Evolutionary conservation across 371 early-diverging fungal species (phyloP), one percentile per base, ranked within the genome.

Genomic region (Mucor racemosus): DNA sequence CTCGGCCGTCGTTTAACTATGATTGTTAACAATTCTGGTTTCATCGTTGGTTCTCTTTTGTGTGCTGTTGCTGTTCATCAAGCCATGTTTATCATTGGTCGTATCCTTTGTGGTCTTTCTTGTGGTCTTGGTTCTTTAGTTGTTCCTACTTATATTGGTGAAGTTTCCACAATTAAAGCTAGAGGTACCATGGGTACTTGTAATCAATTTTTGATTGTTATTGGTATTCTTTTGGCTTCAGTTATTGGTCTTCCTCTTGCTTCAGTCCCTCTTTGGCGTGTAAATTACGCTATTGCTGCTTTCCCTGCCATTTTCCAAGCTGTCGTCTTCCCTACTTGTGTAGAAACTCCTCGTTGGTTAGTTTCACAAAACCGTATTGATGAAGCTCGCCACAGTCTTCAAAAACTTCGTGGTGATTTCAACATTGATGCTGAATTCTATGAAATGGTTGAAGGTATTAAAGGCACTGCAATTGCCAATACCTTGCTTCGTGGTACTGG

Each of bases 111-210:
- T 55, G 97, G 97, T 50, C 66, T 95, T 50, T 94, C 88, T 2
- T 87, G 92, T 38, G 97, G 97, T 14, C 75, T 91, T 8, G 88
- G 89, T 15, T 89, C 93, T 39, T 88, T 90, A 19, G 88, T 86
- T 10, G 88, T 92, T 0, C 92, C 97, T 0, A 86, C 89, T 4
- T 97, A 96, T 64, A 84, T 96, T 31, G 88, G 89, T 14, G 94
- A 95, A 68, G 85, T 96, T 34, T 76, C 94, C 4, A 92, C 95
- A 0, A 80, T 86, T 1, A 75, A 80, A 7, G 78, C 75, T 14
- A 81, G 95, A 58, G 97, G 95, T 7, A 76, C 86, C 0, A 77
- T 92, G 70, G 86, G 89, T 46, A 21, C 58, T 19, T 66, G 59
- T 60, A 62, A 62, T 33, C 62, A 63, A 39, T 68, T 68, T 35